Base-by-base conservation (phyloP, 441 rosid species). In the Populus trichocarpa region DNA sequence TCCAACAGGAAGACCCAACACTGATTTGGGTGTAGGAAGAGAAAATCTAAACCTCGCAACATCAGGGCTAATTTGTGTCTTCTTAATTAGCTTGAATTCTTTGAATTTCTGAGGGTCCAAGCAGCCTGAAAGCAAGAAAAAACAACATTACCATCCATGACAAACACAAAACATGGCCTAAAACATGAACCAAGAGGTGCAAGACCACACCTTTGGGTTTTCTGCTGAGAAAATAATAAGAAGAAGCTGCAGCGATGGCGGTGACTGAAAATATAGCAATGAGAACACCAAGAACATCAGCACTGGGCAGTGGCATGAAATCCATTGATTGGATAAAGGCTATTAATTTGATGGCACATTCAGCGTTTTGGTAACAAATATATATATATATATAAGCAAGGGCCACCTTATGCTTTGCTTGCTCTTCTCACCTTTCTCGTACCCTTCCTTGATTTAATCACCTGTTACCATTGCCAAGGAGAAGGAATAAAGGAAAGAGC, bases 1-100 rank as follows among this genome's bases (percentile, higher is more conserved):
- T 32, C 83, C 82, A 26, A 80, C 71, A 2, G 82, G 87, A 64
- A 84, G 82, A 2, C 87, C 83, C 66, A 84, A 26, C 20, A 78
- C 40, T 13, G 85, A 78, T 12, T 61, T 82, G 0, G 73, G 76
- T 3, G 72, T 75, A 30, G 81, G 80, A 30, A 84, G 87, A 38
- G 78, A 76, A 75, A 82, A 84, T 65, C 76, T 82, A 68, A 82
- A 82, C 78, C 46, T 82, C 0, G 83, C 78, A 38, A 70, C 81
- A 77, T 82, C 82, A 26, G 67, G 84, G 74, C 82, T 84, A 9
- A 84, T 30, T 59, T 12, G 63, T 4, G 81, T 79, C 40, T 28
- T 68, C 70, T 72, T 80, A 1, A 80, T 42, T 0, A 84, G 86
- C 32, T 79, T 84, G 73, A 84, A 81, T 23, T 81, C 75, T 72